Evolutionary conservation across 2,329 filamentous ascomycete species (phyloP), one percentile per base, ranked within the genome.

Genomic region (Xylaria sp.): DNA sequence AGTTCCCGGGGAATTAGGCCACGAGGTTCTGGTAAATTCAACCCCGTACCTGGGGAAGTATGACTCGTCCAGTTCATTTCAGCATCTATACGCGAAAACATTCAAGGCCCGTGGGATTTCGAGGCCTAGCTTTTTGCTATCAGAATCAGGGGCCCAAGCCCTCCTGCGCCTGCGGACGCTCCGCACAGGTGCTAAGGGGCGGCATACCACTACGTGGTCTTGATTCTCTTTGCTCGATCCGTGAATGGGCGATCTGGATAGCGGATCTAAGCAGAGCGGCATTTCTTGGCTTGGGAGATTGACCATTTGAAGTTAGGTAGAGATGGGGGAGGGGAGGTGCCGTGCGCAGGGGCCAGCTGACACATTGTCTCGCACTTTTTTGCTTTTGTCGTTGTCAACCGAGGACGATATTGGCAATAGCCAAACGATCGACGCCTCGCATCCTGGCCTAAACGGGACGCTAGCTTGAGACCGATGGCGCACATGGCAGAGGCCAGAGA

Each of bases 341-440:
- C 48, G 34, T 39, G 45, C 38, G 48, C 55, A 61, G 50, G 50
- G 50, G 39, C 58, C 48, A 54, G 52, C 38, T 38, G 50, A 44
- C 22, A 49, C 39, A 29, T 58, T 34, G 57, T 60, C 55, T 60
- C 55, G 50, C 16, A 11, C 47, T 19, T 38, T 47, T 39, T 54
- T 59, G 40, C 42, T 50, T 51, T 56, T 48, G 37, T 20, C 41
- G 22, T 18, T 34, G 26, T 47, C 39, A 46, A 39, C 22, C 38
- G 17, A 49, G 21, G 39, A 44, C 42, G 50, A 51, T 54, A 61
- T 59, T 56, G 52, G 48, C 58, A 59, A 61, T 61, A 61, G 55
- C 56, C 20, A 9, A 20, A 21, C 40, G 58, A 61, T 61, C 58
- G 52, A 47, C 58, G 17, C 13, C 18, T 7, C 6, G 8, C 9